Conservation (phyloP, 2,329 filamentous ascomycete genomes). For the Teratosphaeria pseudoeucalypti region DNA sequence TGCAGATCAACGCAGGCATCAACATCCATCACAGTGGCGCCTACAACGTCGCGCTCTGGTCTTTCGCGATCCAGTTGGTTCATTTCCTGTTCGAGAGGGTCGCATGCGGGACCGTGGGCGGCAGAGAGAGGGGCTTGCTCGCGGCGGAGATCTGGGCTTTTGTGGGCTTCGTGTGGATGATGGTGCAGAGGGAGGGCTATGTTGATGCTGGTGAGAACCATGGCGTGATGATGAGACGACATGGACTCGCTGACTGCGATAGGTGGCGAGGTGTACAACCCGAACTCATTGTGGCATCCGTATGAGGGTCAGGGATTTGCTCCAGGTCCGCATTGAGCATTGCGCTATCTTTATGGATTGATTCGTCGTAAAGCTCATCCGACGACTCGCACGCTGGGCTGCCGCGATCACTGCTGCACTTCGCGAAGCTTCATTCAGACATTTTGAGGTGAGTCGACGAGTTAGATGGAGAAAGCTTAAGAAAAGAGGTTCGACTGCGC, state of each 20-base stretch:
- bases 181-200: not conserved
- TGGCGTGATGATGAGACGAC: not conserved
- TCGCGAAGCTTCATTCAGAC: no score
- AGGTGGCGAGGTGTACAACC: not conserved
- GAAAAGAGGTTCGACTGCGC: no score
- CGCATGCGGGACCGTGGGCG: not conserved
- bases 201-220: not conserved
- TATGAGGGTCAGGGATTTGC: not conserved
- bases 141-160: conserved; percentile 1
- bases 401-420: no score
- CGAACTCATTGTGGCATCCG: not conserved
- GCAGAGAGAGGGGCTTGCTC: not conserved
- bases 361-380: no score
- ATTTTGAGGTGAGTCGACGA: no score
- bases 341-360: not conserved
- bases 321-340: not conserved
- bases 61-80: not conserved
- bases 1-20: conserved; percentile 2
- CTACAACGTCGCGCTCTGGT: not conserved
- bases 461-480: no score
- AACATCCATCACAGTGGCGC: conserved; percentile 1
- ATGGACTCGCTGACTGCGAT: not conserved
- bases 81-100: not conserved
- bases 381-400: no score
- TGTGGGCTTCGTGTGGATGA: conserved; percentile 1